Evolutionary conservation across 768 basidiomycete genomes (phyloP).

Genomic region (Lentinula detonsa): DNA sequence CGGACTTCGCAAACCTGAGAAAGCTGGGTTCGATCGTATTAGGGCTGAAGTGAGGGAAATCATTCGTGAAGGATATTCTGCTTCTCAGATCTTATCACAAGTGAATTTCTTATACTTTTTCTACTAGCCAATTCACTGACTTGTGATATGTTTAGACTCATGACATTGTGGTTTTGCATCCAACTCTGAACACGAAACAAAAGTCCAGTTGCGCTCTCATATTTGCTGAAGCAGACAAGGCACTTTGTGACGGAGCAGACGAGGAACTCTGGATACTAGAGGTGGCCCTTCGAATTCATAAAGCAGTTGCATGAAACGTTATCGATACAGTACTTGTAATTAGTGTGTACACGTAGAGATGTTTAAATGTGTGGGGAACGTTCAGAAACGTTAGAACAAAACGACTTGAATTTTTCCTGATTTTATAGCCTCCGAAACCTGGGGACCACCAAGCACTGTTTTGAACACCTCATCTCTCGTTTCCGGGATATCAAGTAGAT

Average conservation of each 20-base stretch:
- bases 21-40: constrained; percentile 52
- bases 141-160: constrained; percentile 60
- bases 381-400: constrained; percentile 47
- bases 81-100: constrained; percentile 83
- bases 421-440: constrained; percentile 55
- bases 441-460: constrained; percentile 58
- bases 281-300: constrained; percentile 74
- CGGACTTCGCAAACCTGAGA: constrained; percentile 17
- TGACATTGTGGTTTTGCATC: constrained; percentile 82
- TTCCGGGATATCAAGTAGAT: constrained; percentile 77
- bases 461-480: constrained; percentile 78
- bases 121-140: constrained; percentile 12
- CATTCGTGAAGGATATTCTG: constrained; percentile 88
- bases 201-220: constrained; percentile 78
- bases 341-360: constrained; percentile 11
- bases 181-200: constrained; percentile 69
- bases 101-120: constrained; percentile 33
- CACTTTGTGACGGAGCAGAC: constrained; percentile 91
- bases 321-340: constrained; percentile 12
- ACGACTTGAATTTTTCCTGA: constrained; percentile 78
- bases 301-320: constrained; percentile 32
- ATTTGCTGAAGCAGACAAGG: constrained; percentile 95
- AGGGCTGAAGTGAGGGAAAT: constrained; percentile 67
- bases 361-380: constrained; percentile 5
- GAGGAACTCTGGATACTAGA: constrained; percentile 95